phyloP scores from a whole-genome alignment of 768 basidiomycete species.

The Hericium rajendrae region DNA sequence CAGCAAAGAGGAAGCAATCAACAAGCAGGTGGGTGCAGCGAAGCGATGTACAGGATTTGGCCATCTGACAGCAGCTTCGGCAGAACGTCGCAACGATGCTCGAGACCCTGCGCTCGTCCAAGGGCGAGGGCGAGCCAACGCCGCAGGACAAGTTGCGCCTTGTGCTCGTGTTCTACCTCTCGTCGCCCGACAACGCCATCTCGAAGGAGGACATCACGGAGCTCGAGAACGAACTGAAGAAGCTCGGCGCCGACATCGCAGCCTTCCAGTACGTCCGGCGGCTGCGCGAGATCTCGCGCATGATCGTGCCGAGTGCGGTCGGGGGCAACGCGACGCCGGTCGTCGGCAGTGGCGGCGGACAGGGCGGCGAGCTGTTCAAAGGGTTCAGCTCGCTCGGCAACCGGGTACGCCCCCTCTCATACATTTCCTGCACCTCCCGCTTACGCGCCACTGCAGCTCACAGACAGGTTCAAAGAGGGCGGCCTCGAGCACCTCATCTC shows the following conservation, averaged over 20 bases:
- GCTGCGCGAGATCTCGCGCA: slow-evolving; percentile 83
- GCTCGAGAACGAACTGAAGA: slow-evolving; percentile 79
- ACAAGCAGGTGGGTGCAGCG: slow-evolving; percentile 62
- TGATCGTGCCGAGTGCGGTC: slow-evolving; percentile 66
- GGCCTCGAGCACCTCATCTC: slow-evolving; percentile 96
- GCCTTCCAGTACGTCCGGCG: slow-evolving; percentile 91
- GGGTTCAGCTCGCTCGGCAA: slow-evolving; percentile 91
- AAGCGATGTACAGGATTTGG: background rate
- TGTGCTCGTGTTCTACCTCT: slow-evolving; percentile 91
- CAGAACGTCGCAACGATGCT: slow-evolving; percentile 75
- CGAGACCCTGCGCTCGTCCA: slow-evolving; percentile 71
- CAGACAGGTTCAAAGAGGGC: slow-evolving; percentile 87
- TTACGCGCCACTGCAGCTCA: slow-evolving; percentile 44
- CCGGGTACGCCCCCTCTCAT: slow-evolving; percentile 42
- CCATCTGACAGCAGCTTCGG: background rate
- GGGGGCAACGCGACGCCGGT: slow-evolving; percentile 59
- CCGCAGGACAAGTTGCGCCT: slow-evolving; percentile 86
- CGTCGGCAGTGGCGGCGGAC: slow-evolving; percentile 44
- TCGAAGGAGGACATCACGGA: slow-evolving; percentile 85
- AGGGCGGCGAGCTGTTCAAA: slow-evolving; percentile 83
- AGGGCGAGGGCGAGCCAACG: slow-evolving; percentile 56
- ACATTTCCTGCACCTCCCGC: background rate
- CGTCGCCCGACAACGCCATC: slow-evolving; percentile 68
- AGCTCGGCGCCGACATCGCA: slow-evolving; percentile 66
- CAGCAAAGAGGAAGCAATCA: slow-evolving; percentile 86